Evolutionary conservation across 805 yeast genomes (phyloP).

Genomic region (Candida quercuum): DNA sequence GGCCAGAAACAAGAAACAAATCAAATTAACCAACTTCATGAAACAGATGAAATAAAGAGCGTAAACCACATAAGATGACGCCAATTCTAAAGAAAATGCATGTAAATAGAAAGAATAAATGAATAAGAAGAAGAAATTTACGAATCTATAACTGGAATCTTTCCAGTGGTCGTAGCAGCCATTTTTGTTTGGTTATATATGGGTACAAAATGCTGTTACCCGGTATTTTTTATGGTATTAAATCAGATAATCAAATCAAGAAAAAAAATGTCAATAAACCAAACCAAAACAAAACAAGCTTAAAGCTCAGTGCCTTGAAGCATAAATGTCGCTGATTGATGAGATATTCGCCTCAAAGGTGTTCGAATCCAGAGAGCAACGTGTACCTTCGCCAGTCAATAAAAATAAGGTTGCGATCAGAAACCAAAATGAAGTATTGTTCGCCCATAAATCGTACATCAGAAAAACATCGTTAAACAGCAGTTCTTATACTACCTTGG

Average conservation of each 20-base stretch:
- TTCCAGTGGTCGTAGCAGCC: neutral
- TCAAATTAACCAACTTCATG: constrained; percentile 77
- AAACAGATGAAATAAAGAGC: constrained; percentile 31
- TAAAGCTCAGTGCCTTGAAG: too few species aligned
- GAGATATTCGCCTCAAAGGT: neutral
- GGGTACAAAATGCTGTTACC: too few species aligned
- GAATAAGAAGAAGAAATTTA: too few species aligned
- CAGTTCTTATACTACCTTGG: too few species aligned
- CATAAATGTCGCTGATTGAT: neutral
- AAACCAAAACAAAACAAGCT: too few species aligned
- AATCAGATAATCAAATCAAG: too few species aligned
- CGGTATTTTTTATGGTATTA: too few species aligned
- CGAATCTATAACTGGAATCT: neutral
- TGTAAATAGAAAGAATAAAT: constrained; percentile 4
- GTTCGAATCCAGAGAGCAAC: too few species aligned
- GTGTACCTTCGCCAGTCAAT: constrained; percentile 1
- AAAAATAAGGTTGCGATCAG: constrained; percentile 16
- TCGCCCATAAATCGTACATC: constrained; percentile 12
- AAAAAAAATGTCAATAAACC: too few species aligned
- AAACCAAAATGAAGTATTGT: constrained; percentile 16
- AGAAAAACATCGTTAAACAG: too few species aligned
- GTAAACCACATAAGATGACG: neutral
- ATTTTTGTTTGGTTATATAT: too few species aligned
- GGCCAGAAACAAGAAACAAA: constrained; percentile 58
- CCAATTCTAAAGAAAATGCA: constrained; percentile 3